A percentile compares a stretch with the other conserved stretches of the same genome.
Conservation (phyloP, 179 eudicot species). For the Silene noctiflora region DNA sequence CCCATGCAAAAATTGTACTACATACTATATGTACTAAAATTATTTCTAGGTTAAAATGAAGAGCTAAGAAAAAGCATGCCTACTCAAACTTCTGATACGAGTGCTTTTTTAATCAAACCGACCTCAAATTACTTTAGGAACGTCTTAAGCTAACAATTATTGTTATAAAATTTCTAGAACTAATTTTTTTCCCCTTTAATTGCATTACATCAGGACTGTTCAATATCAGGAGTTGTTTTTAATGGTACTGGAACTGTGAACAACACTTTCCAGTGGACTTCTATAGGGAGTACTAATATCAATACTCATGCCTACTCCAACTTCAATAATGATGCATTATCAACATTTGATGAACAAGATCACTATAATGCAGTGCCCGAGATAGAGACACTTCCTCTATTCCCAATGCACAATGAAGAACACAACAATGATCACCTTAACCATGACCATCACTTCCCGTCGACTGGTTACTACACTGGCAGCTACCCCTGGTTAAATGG, state of each 20-base stretch:
- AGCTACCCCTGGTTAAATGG: slow-evolving; percentile 36
- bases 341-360: slow-evolving; percentile 33
- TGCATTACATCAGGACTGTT: slow-evolving; percentile 49
- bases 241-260: slow-evolving; percentile 36
- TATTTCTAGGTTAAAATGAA: neutral
- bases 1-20: neutral
- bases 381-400: slow-evolving; percentile 81
- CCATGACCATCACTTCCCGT: slow-evolving; percentile 2
- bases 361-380: slow-evolving; percentile 30
- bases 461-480: slow-evolving; percentile 26
- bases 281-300: slow-evolving; percentile 30
- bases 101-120: neutral
- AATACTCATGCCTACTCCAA: slow-evolving; percentile 39
- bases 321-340: slow-evolving; percentile 31
- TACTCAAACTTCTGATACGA: neutral
- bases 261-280: slow-evolving; percentile 40
- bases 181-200: neutral
- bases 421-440: slow-evolving; percentile 11
- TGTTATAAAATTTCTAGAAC: neutral
- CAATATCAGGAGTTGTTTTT: slow-evolving; percentile 50
- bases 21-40: neutral
- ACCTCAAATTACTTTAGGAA: neutral
- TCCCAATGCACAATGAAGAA: slow-evolving; percentile 69
- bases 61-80: neutral
- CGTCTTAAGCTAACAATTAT: neutral